phyloP scores from a whole-genome alignment of 106 monocot genomes.

The Dendrobium nobile region DNA sequence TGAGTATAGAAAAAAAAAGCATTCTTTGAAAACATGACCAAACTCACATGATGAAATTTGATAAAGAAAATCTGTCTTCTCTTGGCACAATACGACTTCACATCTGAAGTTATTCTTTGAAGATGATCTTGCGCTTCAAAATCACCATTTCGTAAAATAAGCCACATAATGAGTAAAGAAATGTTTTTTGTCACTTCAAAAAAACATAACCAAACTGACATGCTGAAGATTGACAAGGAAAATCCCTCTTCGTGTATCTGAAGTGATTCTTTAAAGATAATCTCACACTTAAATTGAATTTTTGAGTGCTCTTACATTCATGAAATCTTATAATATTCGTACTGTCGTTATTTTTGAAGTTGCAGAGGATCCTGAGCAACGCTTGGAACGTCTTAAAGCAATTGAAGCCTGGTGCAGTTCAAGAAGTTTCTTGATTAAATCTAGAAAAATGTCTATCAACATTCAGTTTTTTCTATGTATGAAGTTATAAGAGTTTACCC shows the following conservation, averaged over 20 bases:
- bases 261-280: not conserved
- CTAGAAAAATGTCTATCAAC: not conserved
- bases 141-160: not conserved
- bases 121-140: not conserved
- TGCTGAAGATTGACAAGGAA: not conserved
- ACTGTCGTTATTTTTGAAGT: not conserved
- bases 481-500: slow-evolving; percentile 18
- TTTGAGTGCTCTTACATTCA: not conserved
- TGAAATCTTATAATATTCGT: not conserved
- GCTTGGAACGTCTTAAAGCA: slow-evolving; percentile 15
- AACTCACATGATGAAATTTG: not conserved
- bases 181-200: not conserved
- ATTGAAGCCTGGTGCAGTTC: slow-evolving; percentile 37
- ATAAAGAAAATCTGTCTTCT: not conserved
- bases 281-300: not conserved
- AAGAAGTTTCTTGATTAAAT: slow-evolving; percentile 10
- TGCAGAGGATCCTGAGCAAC: not conserved
- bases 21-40: not conserved
- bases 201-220: not conserved
- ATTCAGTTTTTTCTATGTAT: not conserved
- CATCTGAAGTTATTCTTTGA: not conserved
- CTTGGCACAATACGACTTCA: not conserved
- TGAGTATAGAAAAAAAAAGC: not conserved
- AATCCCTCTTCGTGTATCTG: not conserved
- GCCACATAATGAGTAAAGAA: not conserved